Evolutionary conservation across 2,329 filamentous ascomycete species (phyloP).

Genomic region (Cordyceps sp.): DNA sequence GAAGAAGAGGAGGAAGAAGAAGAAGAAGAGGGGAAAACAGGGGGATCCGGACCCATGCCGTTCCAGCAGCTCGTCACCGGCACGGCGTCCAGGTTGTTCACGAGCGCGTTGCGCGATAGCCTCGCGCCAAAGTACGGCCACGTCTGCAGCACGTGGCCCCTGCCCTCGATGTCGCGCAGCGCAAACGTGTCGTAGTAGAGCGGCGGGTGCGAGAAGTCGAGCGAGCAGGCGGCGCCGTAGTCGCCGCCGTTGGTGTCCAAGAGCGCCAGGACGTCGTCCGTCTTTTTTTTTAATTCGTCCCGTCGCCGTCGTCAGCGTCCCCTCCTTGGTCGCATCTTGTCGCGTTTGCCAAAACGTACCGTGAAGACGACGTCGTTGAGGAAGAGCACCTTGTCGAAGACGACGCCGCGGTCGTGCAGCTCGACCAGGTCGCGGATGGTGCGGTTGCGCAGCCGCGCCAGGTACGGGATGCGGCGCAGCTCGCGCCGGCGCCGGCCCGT

Average conservation of each 20-base stretch:
- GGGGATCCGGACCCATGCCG: conserved; percentile 18
- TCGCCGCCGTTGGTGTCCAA: conserved; percentile 39
- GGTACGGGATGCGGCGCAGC: conserved; percentile 50
- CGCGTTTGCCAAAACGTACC: conserved; percentile 13
- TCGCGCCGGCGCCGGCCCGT: conserved; percentile 37
- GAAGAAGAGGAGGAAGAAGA: no score
- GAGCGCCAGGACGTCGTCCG: conserved; percentile 36
- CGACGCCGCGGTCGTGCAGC: conserved; percentile 29
- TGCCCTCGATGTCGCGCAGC: conserved; percentile 34
- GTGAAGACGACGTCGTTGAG: conserved; percentile 48
- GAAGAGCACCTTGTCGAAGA: conserved; percentile 42
- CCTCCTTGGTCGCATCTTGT: background rate
- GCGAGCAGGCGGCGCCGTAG: conserved; percentile 44
- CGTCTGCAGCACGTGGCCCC: conserved; percentile 31
- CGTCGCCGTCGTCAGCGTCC: conserved; percentile 8
- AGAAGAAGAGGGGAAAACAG: no score
- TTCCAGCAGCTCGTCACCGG: conserved; percentile 29
- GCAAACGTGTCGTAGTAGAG: conserved; percentile 48
- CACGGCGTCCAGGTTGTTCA: conserved; percentile 26
- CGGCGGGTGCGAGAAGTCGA: conserved; percentile 39
- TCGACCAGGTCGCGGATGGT: conserved; percentile 42
- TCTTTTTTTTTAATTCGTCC: conserved; percentile 19
- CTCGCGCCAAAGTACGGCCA: conserved; percentile 42
- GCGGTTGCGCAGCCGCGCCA: conserved; percentile 46
- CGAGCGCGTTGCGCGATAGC: conserved; percentile 34